Base-by-base conservation (phyloP, 1,139 yeast species). In the Suhomyces atakaporum region DNA sequence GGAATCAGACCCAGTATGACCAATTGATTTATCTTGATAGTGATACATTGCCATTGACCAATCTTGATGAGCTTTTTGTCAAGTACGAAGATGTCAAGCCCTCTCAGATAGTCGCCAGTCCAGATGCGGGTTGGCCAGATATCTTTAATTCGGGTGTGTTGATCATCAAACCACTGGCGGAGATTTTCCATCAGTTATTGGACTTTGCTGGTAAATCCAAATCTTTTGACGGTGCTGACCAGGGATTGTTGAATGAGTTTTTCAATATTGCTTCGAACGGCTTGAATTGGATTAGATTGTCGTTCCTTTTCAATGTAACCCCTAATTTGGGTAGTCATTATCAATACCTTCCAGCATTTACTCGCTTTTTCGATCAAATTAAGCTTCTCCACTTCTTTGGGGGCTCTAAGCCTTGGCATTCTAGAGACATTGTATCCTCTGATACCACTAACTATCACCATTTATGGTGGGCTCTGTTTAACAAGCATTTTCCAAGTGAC, bases 81-180 rank as follows among this genome's bases (percentile, higher is more conserved):
- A 35, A 36, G 10, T 47, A 44, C 33, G 48, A 42, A 4, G 45
- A 35, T 5, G 26, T 55, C 11, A 36, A 28, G 4, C 36, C 43
- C 1, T 33, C 37, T 10, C 49, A 52, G 37, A 45, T 62, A 19
- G 62, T 46, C 5, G 66, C 66, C 4, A 46, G 60, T 21, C 63
- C 66, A 5, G 68, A 62, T 38, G 53, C 63, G 7, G 68, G 68
- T n/a, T 62, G 68, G 66, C 68, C 68, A 8, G 68, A 62, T 45
- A 59, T 59, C 32, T 62, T 62, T 48, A 62, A 62, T 42, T 56
- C 63, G 8, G 67, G 67, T 3, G 59, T 62, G 10, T 50, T 62
- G 34, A 49, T 58, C n/a, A 45, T 60, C 31, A 56, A 53, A 39
- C 67, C 67, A 6, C 43, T 44, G 36, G 29, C 35, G 8, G 31